Evolutionary conservation across 148 eudicot genomes (phyloP), one percentile per base, ranked within the genome.

Genomic region (Persicaria maculosa): DNA sequence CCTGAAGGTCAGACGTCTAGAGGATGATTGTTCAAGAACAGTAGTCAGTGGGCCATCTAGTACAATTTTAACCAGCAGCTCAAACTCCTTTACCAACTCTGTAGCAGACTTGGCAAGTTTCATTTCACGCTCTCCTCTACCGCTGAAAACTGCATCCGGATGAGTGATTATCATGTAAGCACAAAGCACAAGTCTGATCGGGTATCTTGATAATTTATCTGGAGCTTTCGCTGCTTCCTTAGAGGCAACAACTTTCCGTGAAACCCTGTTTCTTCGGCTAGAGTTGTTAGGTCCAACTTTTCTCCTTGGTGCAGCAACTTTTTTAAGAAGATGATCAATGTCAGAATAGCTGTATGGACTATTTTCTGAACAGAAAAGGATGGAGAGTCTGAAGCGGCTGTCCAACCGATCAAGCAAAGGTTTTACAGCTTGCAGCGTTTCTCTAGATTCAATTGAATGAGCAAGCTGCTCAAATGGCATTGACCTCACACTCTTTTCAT

Each of bases 401-500:
- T 71, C 53, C 73, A 71, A n/a, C 31, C 73, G 36, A 48, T 71
- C 73, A 71, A 46, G 73, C 25, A 71, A 71, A 47, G 73, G 73
- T 48, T 71, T 71, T 48, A 71, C 31, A 48, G 43, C 54, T 31
- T 10, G 36, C 73, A 71, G 15, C 17, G 53, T 71, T 71, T 52
- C 73, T 71, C 73, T 71, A 46, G 54, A 71, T 48, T 71, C 73
- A 46, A 71, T 71, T 48, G 43, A 45, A 47, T 71, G 40, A 45
- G 73, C 73, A 47, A 71, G 73, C 31, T 71, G 54, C 73, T 71
- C 73, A 71, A 46, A 71, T 71, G 73, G 73, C 73, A 71, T 71
- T 4, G 15, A 7, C 40, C 54, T 71, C 73, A 71, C 73, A 71
- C 7, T 31, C 12, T 48, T 71, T 71, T 71, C 73, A 71, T 71